These are phyloP conservation scores for Fusarium neocosmosporiellum DNA, from an alignment of 2,329 filamentous ascomycete genomes.

Conservation along the genomic window DNA sequence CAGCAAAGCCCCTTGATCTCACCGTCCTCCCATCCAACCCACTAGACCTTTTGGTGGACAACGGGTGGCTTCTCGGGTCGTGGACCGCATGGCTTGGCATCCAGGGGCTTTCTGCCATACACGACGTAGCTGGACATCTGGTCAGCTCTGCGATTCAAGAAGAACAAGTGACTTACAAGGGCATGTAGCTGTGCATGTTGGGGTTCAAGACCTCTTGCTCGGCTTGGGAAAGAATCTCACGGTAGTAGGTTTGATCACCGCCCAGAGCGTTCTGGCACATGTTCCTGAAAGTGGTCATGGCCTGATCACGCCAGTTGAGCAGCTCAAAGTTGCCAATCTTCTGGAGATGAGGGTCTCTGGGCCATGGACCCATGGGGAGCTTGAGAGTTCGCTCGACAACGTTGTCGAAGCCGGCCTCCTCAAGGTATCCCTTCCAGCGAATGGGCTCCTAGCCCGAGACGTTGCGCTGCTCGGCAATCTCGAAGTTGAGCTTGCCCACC, in stretches of 20 bases:
- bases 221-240: slow-evolving; percentile 34
- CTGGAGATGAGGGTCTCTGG: slow-evolving; percentile 44
- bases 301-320: slow-evolving; percentile 39
- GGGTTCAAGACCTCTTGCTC: slow-evolving; percentile 34
- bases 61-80: not conserved
- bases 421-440: slow-evolving; percentile 40
- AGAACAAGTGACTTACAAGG: slow-evolving; percentile 26
- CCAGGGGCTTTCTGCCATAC: slow-evolving; percentile 18
- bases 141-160: not conserved
- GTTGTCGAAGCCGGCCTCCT: slow-evolving; percentile 47
- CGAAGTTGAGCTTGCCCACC: slow-evolving; percentile 37
- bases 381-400: slow-evolving; percentile 44
- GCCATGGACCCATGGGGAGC: slow-evolving; percentile 47
- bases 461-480: slow-evolving; percentile 38
- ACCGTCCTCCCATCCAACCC: not conserved
- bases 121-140: slow-evolving; percentile 15
- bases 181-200: slow-evolving; percentile 41
- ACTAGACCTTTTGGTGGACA: not conserved
- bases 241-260: slow-evolving; percentile 38
- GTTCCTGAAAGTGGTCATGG: slow-evolving; percentile 35
- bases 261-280: slow-evolving; percentile 38
- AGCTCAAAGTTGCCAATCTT: slow-evolving; percentile 43
- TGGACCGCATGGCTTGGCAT: not conserved
- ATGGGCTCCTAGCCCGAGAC: slow-evolving; percentile 36
- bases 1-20: not conserved